Conservation (phyloP, 768 basidiomycete genomes). For the Lactifluus subvellereus region DNA sequence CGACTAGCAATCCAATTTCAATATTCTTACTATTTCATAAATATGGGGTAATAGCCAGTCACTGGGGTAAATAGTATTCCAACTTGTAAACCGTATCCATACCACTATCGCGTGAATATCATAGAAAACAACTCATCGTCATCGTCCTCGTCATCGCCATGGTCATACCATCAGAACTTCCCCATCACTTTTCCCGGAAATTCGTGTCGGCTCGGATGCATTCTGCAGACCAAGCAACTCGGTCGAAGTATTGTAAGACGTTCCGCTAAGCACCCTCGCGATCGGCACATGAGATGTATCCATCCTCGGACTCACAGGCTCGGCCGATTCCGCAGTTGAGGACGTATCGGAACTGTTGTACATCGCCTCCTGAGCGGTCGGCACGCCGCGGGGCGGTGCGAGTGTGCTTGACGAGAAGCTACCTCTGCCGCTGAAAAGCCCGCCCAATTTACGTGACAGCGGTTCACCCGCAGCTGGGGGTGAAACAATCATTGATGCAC, state of each 20-base stretch:
- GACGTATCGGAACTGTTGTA: conserved; percentile 55
- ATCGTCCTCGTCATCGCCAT: neutral
- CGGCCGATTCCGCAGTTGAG: conserved; percentile 41
- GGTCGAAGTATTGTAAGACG: conserved; percentile 1
- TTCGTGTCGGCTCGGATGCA: neutral
- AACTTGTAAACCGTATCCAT: neutral
- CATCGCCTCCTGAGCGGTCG: conserved; percentile 35
- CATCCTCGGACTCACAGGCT: conserved; percentile 49
- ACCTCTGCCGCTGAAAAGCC: conserved; percentile 56
- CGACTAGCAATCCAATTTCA: no score
- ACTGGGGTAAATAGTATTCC: neutral
- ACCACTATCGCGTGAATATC: neutral
- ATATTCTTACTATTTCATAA: neutral
- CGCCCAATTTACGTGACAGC: conserved; percentile 52
- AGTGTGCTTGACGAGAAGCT: conserved; percentile 46
- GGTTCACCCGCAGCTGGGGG: conserved; percentile 12
- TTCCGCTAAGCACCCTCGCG: conserved; percentile 9
- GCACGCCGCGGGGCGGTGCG: conserved; percentile 30
- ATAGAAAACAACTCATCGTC: neutral
- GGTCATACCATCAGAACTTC: conserved; percentile 7
- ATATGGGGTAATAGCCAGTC: neutral
- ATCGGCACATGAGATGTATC: conserved; percentile 11
- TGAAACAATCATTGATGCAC: conserved; percentile 5
- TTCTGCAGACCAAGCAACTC: conserved; percentile 5
- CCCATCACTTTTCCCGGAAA: neutral